Base-by-base conservation (phyloP, 805 yeast genomes). In the Zygosaccharomyces lentus region DNA sequence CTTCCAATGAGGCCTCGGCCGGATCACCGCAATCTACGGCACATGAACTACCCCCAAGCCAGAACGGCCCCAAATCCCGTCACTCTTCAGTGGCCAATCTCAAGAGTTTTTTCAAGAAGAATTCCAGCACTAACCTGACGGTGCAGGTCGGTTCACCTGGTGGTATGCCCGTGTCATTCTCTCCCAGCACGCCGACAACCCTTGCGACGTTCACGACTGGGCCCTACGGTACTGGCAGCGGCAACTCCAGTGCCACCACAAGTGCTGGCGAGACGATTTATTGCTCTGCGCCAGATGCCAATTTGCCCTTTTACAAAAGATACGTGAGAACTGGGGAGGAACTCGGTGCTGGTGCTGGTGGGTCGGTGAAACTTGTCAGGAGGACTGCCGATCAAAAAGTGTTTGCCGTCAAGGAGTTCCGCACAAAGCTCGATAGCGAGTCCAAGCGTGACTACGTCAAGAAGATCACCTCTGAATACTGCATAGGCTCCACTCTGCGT, bases 281-380 rank as follows among this genome's bases (percentile, higher is more conserved):
- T 38, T 60, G 58, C 9, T 61, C 67, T 51, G 64, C 73, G 23
- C 70, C 68, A 19, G 74, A 75, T 64, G 58, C 66, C 24, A 54
- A 53, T 6, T 47, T 70, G 37, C 89, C 90, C 1, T 82, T 83
- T 54, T 78, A 84, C 34, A 87, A 84, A 59, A 72, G 89, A 54
- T 89, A 88, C 64, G 78, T 84, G 42, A 85, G 82, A 62, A 81
- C 84, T 45, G 96, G 96, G 43, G 91, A 88, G 51, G 85, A 79
- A 48, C 73, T 90, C 39, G 97, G 96, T 45, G 93, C 93, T 16
- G 97, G 97, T 44, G 96, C 96, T 2, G 97, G 97, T 41, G 97
- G 97, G 3, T 77, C 84, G 12, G 97, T 90, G 27, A 80, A 81
- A 57, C 71, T 89, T 40, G 83, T 87, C 37, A 81, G 74, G 43